phyloP scores from a whole-genome alignment of 2,329 filamentous ascomycete species.

The Karstenula rhodostoma region DNA sequence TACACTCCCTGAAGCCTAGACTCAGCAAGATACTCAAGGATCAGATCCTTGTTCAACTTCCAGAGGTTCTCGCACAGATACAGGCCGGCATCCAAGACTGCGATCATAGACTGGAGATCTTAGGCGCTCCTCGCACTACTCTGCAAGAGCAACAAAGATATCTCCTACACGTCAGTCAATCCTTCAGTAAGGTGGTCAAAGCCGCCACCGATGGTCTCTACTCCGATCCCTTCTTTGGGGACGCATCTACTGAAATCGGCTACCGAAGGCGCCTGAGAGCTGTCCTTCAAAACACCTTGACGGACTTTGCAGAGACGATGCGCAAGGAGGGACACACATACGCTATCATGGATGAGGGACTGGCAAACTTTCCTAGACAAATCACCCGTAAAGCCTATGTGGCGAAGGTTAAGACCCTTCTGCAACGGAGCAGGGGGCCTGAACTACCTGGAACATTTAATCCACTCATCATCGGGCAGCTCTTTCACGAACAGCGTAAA shows the following conservation, averaged over 20 bases:
- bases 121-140: conserved; percentile 60
- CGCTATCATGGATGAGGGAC: conserved; percentile 23
- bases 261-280: conserved; percentile 33
- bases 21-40: conserved; percentile 33
- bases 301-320: conserved; percentile 27
- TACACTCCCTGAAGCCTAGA: conserved; percentile 25
- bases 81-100: conserved; percentile 27
- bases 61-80: conserved; percentile 39
- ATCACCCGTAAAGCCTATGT: conserved; percentile 33
- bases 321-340: conserved; percentile 24
- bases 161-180: conserved; percentile 54
- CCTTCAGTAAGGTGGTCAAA: conserved; percentile 55
- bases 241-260: conserved; percentile 18
- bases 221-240: conserved; percentile 59
- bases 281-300: conserved; percentile 31
- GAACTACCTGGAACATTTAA: conserved; percentile 35
- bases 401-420: conserved; percentile 28
- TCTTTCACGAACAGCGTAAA: conserved; percentile 30
- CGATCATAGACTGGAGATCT: conserved; percentile 46
- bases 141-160: conserved; percentile 58
- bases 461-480: conserved; percentile 29
- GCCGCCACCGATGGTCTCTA: conserved; percentile 57
- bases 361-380: neutral
- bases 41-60: conserved; percentile 30
- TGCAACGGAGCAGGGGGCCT: conserved; percentile 26